A percentile compares a stretch with the other conserved stretches of the same genome.
phyloP scores from a whole-genome alignment of 2,329 filamentous ascomycete species.

The Colletotrichum plurivorum region DNA sequence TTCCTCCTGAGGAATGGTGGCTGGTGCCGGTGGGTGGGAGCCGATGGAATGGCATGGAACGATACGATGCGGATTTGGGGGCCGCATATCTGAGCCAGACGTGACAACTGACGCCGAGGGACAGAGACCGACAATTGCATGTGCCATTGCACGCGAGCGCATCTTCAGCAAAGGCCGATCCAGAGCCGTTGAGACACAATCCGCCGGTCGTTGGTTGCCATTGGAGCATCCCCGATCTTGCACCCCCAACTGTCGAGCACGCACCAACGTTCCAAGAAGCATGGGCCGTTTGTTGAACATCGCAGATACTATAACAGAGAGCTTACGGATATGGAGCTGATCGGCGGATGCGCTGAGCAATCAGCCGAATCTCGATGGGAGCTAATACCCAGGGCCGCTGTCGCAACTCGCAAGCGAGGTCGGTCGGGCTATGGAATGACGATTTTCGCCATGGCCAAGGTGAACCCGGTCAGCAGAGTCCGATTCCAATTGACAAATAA shows the following conservation, averaged over 20 bases:
- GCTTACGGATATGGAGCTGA: conserved; percentile 19
- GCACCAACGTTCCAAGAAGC: conserved; percentile 7
- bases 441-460: conserved; percentile 1
- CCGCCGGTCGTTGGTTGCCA: background rate
- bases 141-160: background rate
- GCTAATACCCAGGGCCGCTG: background rate
- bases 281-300: conserved; percentile 17
- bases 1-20: conserved; percentile 27
- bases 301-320: background rate
- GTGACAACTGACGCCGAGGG: conserved; percentile 16
- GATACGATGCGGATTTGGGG: conserved; percentile 15
- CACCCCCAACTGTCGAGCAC: background rate
- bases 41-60: conserved; percentile 34
- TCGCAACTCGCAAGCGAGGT: background rate
- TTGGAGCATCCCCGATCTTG: background rate
- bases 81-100: conserved; percentile 13
- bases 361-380: conserved; percentile 21
- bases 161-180: background rate
- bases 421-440: conserved; percentile 3
- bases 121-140: background rate
- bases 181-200: background rate
- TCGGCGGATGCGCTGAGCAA: conserved; percentile 24
- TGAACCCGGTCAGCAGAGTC: conserved; percentile 12
- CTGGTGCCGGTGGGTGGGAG: conserved; percentile 17
- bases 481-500: conserved; percentile 19